Percentiles rank a stretch among this genome's conserved stretches.
Conservation (phyloP, 371 early-diverging fungal genomes). For the Apophysomyces ossiformis region DNA sequence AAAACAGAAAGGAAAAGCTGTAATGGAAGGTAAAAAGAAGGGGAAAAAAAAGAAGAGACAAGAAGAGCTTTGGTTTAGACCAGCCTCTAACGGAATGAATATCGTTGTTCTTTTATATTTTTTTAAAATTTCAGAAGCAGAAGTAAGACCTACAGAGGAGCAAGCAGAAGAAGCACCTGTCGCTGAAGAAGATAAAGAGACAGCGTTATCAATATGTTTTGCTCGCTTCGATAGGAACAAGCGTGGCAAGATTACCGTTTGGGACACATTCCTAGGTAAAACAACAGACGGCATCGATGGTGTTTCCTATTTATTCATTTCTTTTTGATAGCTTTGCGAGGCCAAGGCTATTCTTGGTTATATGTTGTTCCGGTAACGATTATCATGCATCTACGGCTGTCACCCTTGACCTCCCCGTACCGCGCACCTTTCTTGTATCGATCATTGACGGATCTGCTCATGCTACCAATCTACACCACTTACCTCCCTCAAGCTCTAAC, state of each 20-base stretch:
- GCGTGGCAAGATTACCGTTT: slow-evolving; percentile 38
- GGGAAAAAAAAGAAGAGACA: not conserved
- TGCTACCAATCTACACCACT: slow-evolving; percentile 48
- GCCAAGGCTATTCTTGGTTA: slow-evolving; percentile 42
- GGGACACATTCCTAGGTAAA: slow-evolving; percentile 40
- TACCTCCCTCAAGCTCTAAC: slow-evolving; percentile 28
- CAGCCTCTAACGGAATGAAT: too few species aligned
- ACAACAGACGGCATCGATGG: not conserved
- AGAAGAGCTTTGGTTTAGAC: too few species aligned
- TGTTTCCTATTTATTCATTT: not conserved
- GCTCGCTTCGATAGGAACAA: slow-evolving; percentile 30
- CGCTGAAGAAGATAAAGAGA: slow-evolving; percentile 9
- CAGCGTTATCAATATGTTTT: slow-evolving; percentile 20
- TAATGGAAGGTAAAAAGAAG: slow-evolving; percentile 25
- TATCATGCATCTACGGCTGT: slow-evolving; percentile 44
- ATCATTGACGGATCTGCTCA: slow-evolving; percentile 34
- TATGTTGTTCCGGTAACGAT: slow-evolving; percentile 41
- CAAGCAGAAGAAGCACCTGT: slow-evolving; percentile 14
- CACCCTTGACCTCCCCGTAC: slow-evolving; percentile 50
- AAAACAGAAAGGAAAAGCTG: slow-evolving; percentile 25
- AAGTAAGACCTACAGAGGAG: slow-evolving; percentile 14
- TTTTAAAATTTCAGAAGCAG: slow-evolving; percentile 8
- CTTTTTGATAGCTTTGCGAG: slow-evolving; percentile 34
- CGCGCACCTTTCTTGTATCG: slow-evolving; percentile 50
- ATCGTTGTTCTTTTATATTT: too few species aligned